phyloP scores from a whole-genome alignment of 2,329 filamentous ascomycete species.

The Ophiostoma ulmi region DNA sequence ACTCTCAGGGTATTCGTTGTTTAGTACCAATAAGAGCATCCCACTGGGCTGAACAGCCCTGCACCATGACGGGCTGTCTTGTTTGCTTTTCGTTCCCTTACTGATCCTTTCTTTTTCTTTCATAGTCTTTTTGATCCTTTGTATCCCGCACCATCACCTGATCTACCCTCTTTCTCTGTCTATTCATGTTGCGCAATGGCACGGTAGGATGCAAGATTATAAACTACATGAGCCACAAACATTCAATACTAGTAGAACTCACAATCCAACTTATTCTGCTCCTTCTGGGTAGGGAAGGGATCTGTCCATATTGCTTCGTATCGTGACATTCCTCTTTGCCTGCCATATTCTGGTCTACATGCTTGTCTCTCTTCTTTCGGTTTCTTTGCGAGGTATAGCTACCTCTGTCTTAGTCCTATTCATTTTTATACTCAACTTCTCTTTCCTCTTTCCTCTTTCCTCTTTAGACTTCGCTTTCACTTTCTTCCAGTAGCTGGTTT shows the following conservation, averaged over 20 bases:
- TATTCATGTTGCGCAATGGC: not conserved
- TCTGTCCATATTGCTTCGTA: not conserved
- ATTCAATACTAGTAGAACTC: not conserved
- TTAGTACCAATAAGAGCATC: not conserved
- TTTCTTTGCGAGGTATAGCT: not conserved
- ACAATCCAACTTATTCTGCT: not conserved
- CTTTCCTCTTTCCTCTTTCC: not conserved
- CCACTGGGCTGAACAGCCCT: slow-evolving; percentile 13
- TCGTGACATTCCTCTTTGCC: not conserved
- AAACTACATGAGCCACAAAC: not conserved
- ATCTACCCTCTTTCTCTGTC: not conserved
- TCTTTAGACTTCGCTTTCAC: not conserved
- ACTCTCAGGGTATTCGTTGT: not conserved
- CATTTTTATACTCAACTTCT: slow-evolving; percentile 4
- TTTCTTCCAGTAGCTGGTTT: not conserved
- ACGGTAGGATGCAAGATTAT: not conserved
- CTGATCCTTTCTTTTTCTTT: not conserved
- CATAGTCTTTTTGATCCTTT: not conserved
- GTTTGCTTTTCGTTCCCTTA: not conserved
- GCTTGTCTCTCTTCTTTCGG: no score
- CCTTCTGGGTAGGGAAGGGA: not conserved
- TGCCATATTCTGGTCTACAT: not conserved
- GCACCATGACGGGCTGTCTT: not conserved
- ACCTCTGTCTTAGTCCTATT: not conserved
- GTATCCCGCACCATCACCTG: not conserved